Percentiles rank a stretch among this genome's conserved stretches.
phyloP scores from a whole-genome alignment of 108 stramenopile genomes.

The Fragilaria radians region DNA sequence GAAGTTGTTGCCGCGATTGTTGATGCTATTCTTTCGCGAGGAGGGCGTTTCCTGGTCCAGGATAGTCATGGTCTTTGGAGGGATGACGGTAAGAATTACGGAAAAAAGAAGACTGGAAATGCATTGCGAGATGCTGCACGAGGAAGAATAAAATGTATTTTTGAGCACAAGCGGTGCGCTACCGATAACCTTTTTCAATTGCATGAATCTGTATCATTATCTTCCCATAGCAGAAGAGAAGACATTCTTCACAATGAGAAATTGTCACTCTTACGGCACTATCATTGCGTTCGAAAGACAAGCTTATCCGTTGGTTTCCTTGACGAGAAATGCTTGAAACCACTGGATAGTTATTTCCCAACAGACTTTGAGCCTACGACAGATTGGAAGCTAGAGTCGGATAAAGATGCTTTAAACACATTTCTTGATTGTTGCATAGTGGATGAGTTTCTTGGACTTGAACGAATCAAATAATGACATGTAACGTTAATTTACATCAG shows the following conservation, averaged over 20 bases:
- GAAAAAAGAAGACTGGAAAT: not conserved
- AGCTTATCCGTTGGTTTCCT: not conserved
- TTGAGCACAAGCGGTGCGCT: not conserved
- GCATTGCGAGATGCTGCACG: not conserved
- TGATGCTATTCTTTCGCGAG: not conserved
- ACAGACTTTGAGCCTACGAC: not conserved
- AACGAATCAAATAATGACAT: not conserved
- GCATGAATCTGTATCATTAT: too few relatives aligned
- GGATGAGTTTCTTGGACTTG: not conserved
- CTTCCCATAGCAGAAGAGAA: too few relatives aligned
- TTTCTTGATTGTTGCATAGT: not conserved
- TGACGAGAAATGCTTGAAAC: not conserved
- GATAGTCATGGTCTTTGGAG: not conserved
- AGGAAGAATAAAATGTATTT: not conserved
- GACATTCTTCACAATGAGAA: not conserved
- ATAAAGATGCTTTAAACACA: not conserved
- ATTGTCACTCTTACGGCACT: not conserved
- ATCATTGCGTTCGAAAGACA: not conserved
- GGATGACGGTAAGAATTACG: not conserved
- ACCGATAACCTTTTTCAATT: too few relatives aligned
- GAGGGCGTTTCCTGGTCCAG: not conserved
- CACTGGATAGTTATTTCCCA: not conserved
- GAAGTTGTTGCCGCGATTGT: not conserved
- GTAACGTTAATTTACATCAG: too few relatives aligned
- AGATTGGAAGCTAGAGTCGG: not conserved